Percentiles rank a stretch among this genome's conserved stretches.
Evolutionary conservation across 2,329 filamentous ascomycete species (phyloP).

Genomic region (Cercospora canescens): DNA sequence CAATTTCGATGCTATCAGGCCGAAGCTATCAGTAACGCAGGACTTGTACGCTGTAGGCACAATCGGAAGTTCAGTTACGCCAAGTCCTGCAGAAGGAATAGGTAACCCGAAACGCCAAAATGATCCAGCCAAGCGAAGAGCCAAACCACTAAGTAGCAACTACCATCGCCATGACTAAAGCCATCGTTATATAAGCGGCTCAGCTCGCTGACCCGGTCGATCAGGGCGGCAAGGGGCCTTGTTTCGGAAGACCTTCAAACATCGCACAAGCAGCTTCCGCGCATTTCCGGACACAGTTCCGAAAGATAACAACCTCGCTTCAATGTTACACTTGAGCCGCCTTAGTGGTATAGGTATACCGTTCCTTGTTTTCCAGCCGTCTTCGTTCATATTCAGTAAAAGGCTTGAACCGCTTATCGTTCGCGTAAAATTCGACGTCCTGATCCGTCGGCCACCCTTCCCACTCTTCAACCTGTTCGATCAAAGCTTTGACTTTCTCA

Average conservation of each 20-base stretch:
- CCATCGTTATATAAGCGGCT: neutral
- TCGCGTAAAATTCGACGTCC: conserved; percentile 39
- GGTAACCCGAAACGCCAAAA: no score
- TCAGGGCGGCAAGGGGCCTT: no score
- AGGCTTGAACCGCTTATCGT: conserved; percentile 12
- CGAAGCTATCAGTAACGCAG: neutral
- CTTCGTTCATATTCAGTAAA: neutral
- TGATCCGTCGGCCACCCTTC: conserved; percentile 46
- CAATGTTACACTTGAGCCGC: neutral
- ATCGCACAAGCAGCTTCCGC: neutral
- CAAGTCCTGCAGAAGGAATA: no score
- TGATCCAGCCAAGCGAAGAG: neutral
- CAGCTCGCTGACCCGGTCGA: neutral
- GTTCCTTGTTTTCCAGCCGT: neutral
- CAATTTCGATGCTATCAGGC: neutral
- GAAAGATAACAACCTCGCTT: neutral
- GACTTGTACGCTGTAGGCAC: no score
- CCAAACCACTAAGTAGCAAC: neutral
- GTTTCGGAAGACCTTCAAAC: no score
- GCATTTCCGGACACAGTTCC: neutral
- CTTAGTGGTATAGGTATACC: neutral
- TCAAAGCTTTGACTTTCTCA: conserved; percentile 22
- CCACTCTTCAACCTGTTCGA: conserved; percentile 42
- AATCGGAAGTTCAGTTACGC: no score
- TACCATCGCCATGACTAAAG: neutral